These are phyloP conservation scores for Fraxinus dipetala DNA, from an alignment of 305 asterid genomes.

Conservation along the genomic window DNA sequence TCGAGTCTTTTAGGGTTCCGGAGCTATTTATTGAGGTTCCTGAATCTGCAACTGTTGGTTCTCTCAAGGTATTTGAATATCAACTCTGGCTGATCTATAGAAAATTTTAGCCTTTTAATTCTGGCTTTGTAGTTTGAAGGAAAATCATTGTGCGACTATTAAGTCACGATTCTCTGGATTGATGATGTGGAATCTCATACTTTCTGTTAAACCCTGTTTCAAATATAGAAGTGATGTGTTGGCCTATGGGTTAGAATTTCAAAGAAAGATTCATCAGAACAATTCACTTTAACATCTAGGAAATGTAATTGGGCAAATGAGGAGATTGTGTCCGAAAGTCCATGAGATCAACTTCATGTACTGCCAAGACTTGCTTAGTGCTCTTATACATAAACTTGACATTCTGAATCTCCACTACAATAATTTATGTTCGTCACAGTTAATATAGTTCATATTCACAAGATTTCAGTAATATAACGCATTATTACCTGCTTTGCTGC, in stretches of 20 bases:
- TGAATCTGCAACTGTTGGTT: constrained; percentile 87
- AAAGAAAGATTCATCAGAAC: not conserved
- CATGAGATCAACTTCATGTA: not conserved
- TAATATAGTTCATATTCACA: not conserved
- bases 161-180: not conserved
- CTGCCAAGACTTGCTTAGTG: not conserved
- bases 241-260: not conserved
- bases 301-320: not conserved
- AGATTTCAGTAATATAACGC: not conserved
- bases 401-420: not conserved
- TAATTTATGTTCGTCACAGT: not conserved
- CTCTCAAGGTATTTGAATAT: constrained; percentile 67
- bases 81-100: not conserved
- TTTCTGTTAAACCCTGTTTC: not conserved
- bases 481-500: constrained; percentile 25
- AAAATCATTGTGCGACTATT: not conserved
- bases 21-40: constrained; percentile 85
- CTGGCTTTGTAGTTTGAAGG: not conserved
- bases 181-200: not conserved
- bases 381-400: not conserved
- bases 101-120: not conserved
- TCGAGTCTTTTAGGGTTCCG: constrained; percentile 89
- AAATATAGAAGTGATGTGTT: not conserved
- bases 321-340: not conserved
- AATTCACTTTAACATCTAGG: not conserved